Base-by-base conservation (phyloP, 352 stramenopile species). In the Globisporangium paddicum region DNA sequence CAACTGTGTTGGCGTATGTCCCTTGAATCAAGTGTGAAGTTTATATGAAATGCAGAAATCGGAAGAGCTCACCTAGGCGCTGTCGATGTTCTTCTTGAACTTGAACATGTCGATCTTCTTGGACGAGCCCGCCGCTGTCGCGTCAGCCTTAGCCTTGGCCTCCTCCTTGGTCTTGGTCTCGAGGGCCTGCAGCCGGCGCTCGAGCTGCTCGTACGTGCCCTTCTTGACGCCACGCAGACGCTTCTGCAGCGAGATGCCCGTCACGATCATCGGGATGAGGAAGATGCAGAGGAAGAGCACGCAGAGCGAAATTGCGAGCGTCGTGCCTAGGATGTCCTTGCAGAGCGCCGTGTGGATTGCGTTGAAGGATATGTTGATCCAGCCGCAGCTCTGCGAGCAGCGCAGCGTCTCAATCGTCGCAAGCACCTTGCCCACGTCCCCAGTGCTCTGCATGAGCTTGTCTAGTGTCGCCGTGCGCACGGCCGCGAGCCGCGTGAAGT, bases 341-440 rank as follows among this genome's bases (percentile, higher is more conserved):
- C 85, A 94, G 21, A 94, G 65, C 26, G 77, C 63, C 45, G 84
- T 72, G 62, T 92, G 79, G 10, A 93, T 80, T 45, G 82, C 68
- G 62, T 90, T 87, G 73, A 87, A 94, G 19, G 79, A 82, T 41
- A 91, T 73, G 58, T 91, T 91, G 73, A 88, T 71, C 85, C 85
- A 94, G 21, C 77, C 69, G 57, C 85, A 94, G 64, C 83, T 84
- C 49, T 87, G 73, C 4, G 75, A 83, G 80, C 84, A 94, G 1
- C 81, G 82, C 21, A 86, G 50, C 30, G 66, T 69, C 63, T 93
- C 79, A 45, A 93, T 66, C 13, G 66, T 69, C 49, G 75, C 69
- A 26, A 93, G 50, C n/a, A 93, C 56, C 2, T 62, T 63, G 30
- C 73, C 71, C 28, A 89, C 73, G 13, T 73, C 72, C 14, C 82